Evolutionary conservation across 306 rosid genomes (phyloP).

Genomic region (Gastrolobium villosum): DNA sequence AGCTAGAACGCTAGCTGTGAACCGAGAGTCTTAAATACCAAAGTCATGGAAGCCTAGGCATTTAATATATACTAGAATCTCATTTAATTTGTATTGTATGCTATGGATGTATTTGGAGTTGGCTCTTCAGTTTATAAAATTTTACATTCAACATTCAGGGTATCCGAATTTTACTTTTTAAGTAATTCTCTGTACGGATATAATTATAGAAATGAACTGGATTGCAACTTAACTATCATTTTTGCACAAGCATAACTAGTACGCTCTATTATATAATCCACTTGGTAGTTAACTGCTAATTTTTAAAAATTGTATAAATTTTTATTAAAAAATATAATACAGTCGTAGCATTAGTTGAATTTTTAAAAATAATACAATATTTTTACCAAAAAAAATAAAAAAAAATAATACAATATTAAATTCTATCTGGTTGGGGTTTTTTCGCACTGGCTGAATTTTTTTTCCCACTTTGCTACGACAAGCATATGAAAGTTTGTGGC

Average conservation of each 20-base stretch:
- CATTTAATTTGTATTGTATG: neutral
- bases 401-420: too few relatives aligned
- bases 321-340: too few relatives aligned
- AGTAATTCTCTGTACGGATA: conserved; percentile 1
- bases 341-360: too few relatives aligned
- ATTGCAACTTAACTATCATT: conserved; percentile 30
- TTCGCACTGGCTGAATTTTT: too few relatives aligned
- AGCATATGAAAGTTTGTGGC: conserved; percentile 42
- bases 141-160: conserved; percentile 17
- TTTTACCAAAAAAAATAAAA: too few relatives aligned
- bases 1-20: neutral
- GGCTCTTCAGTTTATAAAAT: conserved; percentile 48
- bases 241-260: conserved; percentile 23
- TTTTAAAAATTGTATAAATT: too few relatives aligned
- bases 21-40: conserved; percentile 1
- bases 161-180: conserved; percentile 51
- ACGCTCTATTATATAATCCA: conserved; percentile 10
- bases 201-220: conserved; percentile 27
- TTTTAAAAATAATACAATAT: too few relatives aligned
- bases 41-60: conserved; percentile 20
- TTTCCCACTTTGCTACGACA: neutral
- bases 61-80: neutral
- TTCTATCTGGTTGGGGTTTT: too few relatives aligned
- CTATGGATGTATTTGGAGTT: conserved; percentile 57
- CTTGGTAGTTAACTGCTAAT: too few relatives aligned